Conservation (phyloP, 2,329 filamentous ascomycete genomes). For the Botrytis elliptica region DNA sequence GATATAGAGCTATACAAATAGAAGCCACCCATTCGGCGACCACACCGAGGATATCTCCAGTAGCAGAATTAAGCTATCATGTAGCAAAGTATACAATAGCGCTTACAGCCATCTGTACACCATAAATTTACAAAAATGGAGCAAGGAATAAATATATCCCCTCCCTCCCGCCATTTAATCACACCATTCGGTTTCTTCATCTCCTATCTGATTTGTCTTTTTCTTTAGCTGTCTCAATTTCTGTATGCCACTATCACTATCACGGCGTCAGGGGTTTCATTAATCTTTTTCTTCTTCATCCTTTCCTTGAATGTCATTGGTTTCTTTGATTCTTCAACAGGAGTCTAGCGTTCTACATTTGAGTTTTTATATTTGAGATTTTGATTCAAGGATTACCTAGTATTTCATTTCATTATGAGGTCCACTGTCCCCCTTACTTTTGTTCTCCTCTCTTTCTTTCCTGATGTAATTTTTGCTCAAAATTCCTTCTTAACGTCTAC, state of each 20-base stretch:
- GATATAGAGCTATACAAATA: background rate
- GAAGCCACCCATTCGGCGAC: background rate
- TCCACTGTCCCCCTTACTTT: conserved; percentile 6
- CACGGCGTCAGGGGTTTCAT: conserved; percentile 14
- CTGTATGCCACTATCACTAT: conserved; percentile 15
- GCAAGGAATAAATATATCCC: conserved; percentile 4
- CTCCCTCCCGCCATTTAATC: background rate
- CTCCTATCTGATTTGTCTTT: background rate
- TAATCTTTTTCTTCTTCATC: background rate
- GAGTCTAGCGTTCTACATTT: background rate
- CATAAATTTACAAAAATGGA: background rate
- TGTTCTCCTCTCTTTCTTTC: conserved; percentile 30
- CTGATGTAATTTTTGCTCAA: conserved; percentile 30
- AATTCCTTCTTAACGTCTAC: conserved; percentile 8
- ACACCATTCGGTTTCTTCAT: background rate
- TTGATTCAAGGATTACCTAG: conserved; percentile 1
- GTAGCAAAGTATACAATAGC: background rate
- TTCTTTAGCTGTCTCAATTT: background rate
- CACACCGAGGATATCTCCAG: background rate
- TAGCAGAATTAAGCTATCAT: background rate
- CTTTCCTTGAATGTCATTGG: background rate
- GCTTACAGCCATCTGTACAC: background rate
- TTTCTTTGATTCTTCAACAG: background rate
- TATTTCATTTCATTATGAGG: conserved; percentile 8
- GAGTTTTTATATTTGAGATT: background rate